These are phyloP conservation scores for Marvania coccoides DNA, from an alignment of 139 green algal species.

Conservation along the genomic window DNA sequence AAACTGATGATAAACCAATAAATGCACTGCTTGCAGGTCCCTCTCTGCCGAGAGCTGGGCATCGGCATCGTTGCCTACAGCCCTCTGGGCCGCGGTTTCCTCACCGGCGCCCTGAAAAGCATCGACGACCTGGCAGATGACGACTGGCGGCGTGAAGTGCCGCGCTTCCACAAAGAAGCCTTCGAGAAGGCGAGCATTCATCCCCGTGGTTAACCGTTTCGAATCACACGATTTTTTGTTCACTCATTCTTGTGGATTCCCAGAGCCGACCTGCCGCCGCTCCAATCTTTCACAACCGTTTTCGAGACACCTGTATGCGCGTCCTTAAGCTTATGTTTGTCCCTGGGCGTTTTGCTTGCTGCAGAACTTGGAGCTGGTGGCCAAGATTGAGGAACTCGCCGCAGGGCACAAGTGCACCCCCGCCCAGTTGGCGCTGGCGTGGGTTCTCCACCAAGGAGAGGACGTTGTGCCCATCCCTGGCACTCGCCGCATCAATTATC, in stretches of 20 bases:
- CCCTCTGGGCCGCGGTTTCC: conserved; percentile 56
- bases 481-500: conserved; percentile 26
- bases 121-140: conserved; percentile 17
- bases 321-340: background rate
- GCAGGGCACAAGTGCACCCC: conserved; percentile 51
- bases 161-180: conserved; percentile 24
- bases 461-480: conserved; percentile 70
- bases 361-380: conserved; percentile 46
- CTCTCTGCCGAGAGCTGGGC: conserved; percentile 59
- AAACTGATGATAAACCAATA: too few species aligned
- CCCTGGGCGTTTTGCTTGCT: background rate
- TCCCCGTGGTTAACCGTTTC: background rate
- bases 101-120: conserved; percentile 35
- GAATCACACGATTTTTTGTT: too few species aligned
- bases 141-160: conserved; percentile 24
- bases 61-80: conserved; percentile 66
- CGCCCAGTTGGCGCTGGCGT: conserved; percentile 69
- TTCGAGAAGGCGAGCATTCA: conserved; percentile 8
- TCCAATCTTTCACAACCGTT: too few species aligned
- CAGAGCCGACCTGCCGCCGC: too few species aligned
- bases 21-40: too few species aligned
- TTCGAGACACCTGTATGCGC: background rate
- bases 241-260: too few species aligned
- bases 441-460: conserved; percentile 53
- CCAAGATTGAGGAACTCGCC: conserved; percentile 42